Conservation (phyloP, 495 filamentous ascomycete species). For the Daldinia bambusicola region DNA sequence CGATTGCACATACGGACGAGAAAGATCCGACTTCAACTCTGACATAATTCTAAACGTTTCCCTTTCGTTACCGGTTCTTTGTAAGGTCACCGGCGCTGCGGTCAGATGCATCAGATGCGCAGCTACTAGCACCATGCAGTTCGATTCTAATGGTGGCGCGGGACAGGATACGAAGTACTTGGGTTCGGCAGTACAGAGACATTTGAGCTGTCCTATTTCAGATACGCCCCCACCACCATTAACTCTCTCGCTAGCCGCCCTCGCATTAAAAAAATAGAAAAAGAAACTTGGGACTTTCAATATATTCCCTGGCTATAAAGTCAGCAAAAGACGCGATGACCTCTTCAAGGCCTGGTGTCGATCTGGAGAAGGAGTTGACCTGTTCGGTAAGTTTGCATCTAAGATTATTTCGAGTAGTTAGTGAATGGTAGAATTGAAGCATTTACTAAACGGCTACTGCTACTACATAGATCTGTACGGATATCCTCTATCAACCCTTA, state of each 20-base stretch:
- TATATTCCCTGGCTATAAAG: conserved; percentile 10
- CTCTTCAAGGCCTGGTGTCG: conserved; percentile 55
- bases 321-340: conserved; percentile 28
- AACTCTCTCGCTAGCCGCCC: conserved; percentile 16
- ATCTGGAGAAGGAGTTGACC: conserved; percentile 88
- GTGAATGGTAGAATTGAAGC: background rate
- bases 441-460: conserved; percentile 1
- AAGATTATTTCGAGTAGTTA: background rate
- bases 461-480: conserved; percentile 84
- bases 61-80: background rate
- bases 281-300: conserved; percentile 7
- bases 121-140: conserved; percentile 39
- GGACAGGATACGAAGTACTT: conserved; percentile 38
- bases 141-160: conserved; percentile 32
- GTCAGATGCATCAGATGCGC: conserved; percentile 11
- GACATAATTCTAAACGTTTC: conserved; percentile 15
- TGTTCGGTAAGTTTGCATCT: conserved; percentile 77
- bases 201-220: conserved; percentile 13
- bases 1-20: background rate
- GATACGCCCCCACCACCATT: conserved; percentile 17
- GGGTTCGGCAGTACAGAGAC: conserved; percentile 21
- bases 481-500: conserved; percentile 93
- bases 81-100: background rate
- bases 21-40: conserved; percentile 7
- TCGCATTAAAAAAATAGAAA: conserved; percentile 1